phyloP scores from a whole-genome alignment of 306 rosid genomes.

The Glycine latifolia region DNA sequence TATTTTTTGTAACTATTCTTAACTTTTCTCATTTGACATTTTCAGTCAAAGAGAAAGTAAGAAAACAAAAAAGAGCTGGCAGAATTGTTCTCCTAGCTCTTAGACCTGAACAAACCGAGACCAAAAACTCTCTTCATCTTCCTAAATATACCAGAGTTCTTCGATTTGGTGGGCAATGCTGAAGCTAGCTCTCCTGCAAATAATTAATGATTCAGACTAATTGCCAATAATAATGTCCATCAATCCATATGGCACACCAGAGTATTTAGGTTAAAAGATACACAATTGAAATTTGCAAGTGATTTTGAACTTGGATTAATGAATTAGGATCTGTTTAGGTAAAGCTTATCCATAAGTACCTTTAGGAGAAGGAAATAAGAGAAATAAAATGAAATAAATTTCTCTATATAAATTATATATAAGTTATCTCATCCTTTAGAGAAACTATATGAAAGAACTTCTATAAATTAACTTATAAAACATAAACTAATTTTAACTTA shows the following conservation, averaged over 20 bases:
- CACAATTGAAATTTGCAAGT: not conserved
- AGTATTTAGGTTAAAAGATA: not conserved
- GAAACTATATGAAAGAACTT: no score
- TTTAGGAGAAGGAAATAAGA: no score
- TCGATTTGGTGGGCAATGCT: not conserved
- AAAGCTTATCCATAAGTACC: no score
- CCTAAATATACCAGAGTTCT: slow-evolving; percentile 32
- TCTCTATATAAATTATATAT: no score
- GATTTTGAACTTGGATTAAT: not conserved
- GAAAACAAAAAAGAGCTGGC: not conserved
- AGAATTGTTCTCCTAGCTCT: slow-evolving; percentile 32
- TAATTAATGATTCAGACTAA: slow-evolving; percentile 2
- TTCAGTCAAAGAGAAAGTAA: not conserved
- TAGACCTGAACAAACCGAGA: slow-evolving; percentile 50
- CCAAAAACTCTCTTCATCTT: slow-evolving; percentile 53
- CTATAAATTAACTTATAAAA: no score
- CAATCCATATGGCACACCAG: not conserved
- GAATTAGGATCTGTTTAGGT: not conserved
- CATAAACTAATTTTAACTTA: no score
- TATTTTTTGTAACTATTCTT: not conserved
- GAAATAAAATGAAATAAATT: no score
- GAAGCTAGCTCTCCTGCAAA: slow-evolving; percentile 47
- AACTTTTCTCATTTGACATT: not conserved
- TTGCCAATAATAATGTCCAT: not conserved
- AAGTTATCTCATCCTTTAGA: no score